Conservation (phyloP, 2,329 filamentous ascomycete species). For the Botrytis byssoidea region DNA sequence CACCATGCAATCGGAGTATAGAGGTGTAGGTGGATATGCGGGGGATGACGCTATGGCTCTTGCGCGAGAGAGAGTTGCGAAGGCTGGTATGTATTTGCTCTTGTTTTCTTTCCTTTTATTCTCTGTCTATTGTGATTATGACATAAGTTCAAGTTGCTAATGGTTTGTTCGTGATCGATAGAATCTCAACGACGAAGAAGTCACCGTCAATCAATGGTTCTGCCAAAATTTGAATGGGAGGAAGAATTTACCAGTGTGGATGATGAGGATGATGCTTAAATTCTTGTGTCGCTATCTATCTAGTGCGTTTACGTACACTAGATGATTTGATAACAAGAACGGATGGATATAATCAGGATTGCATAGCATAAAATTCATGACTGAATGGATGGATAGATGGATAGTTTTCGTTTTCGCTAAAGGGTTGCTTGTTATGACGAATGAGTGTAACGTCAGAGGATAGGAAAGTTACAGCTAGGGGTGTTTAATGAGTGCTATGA, state of each 20-base stretch:
- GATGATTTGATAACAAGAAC: not conserved
- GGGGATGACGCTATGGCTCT: not conserved
- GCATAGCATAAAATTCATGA: no score
- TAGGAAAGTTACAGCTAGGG: not conserved
- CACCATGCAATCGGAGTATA: not conserved
- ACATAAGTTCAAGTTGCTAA: no score
- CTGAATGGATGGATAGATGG: no score
- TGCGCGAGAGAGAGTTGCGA: not conserved
- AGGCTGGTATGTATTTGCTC: not conserved
- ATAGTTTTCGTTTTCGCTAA: no score
- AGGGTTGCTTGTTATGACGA: no score
- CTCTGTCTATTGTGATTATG: no score
- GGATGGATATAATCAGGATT: not conserved
- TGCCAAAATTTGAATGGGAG: slow-evolving; percentile 5
- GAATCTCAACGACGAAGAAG: not conserved
- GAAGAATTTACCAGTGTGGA: not conserved
- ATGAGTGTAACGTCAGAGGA: no score
- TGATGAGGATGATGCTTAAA: not conserved
- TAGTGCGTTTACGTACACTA: not conserved
- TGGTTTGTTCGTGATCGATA: not conserved
- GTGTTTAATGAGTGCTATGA: not conserved
- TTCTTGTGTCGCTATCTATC: not conserved
- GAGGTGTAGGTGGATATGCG: not conserved
- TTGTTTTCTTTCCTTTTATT: not conserved
- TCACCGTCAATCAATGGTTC: not conserved